Percentiles rank a stretch among this genome's conserved stretches.
These are phyloP conservation scores for Pseudogymnoascus sp. DNA, from an alignment of 2,329 filamentous ascomycete genomes.

Conservation along the genomic window DNA sequence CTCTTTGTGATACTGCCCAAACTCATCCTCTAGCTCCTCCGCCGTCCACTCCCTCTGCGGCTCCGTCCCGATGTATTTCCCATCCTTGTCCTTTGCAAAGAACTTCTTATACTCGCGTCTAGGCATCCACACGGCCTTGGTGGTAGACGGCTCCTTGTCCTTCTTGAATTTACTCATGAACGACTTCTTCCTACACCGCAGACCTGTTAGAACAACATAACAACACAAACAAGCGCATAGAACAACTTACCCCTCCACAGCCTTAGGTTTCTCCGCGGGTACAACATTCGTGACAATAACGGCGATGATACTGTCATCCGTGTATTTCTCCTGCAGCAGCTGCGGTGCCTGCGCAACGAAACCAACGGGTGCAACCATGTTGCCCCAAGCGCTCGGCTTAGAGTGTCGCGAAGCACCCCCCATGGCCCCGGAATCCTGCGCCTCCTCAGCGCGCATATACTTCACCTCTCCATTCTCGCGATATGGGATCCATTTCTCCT, in stretches of 20 bases:
- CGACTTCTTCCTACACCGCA: conserved; percentile 1
- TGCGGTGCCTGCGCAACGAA: conserved; percentile 16
- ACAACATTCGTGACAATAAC: conserved; percentile 20
- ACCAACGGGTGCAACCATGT: conserved; percentile 14
- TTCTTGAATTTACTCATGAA: conserved; percentile 12
- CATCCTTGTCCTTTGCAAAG: conserved; percentile 24
- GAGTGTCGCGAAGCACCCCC: conserved; percentile 17
- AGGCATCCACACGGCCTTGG: conserved; percentile 27
- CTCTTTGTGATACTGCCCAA: conserved; percentile 17
- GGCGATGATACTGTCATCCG: conserved; percentile 25
- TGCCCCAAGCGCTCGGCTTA: conserved; percentile 11
- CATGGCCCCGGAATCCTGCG: conserved; percentile 20
- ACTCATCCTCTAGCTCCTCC: conserved; percentile 23
- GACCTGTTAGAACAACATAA: background rate
- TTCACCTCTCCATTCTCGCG: background rate
- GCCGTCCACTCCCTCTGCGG: conserved; percentile 24
- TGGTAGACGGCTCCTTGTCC: background rate
- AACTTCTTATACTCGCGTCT: conserved; percentile 23
- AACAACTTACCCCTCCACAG: background rate
- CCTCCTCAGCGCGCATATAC: conserved; percentile 8
- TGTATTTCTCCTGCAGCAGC: conserved; percentile 20
- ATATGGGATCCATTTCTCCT: background rate
- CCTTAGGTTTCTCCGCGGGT: background rate
- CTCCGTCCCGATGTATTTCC: conserved; percentile 24
- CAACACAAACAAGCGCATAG: background rate